These are phyloP conservation scores for Eucalyptus tenuipes DNA, from an alignment of 345 rosid species.

Conservation along the genomic window DNA sequence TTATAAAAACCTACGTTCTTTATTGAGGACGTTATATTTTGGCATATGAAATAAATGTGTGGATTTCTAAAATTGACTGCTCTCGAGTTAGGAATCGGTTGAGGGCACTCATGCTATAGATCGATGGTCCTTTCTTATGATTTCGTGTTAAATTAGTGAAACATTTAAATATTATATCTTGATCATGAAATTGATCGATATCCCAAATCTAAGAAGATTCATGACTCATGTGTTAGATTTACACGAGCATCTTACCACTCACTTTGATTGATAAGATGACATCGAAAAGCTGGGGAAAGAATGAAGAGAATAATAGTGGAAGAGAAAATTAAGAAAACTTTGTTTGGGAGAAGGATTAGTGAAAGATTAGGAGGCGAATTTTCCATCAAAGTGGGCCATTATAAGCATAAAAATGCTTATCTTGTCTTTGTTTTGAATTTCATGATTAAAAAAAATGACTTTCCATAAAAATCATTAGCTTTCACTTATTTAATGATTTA, in stretches of 20 bases:
- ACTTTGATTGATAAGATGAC: neutral
- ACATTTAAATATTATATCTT: neutral
- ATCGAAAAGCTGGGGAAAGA: neutral
- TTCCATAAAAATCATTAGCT: neutral
- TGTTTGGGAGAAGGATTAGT: neutral
- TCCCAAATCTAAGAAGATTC: neutral
- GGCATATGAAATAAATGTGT: neutral
- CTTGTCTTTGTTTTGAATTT: neutral
- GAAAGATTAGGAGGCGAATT: neutral
- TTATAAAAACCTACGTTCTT: accelerated
- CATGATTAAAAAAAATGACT: neutral
- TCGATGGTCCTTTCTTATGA: neutral
- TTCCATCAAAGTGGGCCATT: neutral
- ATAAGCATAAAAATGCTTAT: neutral
- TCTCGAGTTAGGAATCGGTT: neutral
- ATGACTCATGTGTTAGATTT: neutral
- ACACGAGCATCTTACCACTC: neutral
- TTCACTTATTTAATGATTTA: neutral
- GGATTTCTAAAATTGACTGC: neutral
- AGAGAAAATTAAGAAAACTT: neutral
- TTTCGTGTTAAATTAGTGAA: neutral
- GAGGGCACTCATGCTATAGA: neutral
- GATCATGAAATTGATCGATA: neutral
- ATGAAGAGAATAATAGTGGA: neutral
- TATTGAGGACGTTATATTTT: neutral